Base-by-base conservation (phyloP, 1,284 basidiomycete genomes). In the Caloboletus firmus region DNA sequence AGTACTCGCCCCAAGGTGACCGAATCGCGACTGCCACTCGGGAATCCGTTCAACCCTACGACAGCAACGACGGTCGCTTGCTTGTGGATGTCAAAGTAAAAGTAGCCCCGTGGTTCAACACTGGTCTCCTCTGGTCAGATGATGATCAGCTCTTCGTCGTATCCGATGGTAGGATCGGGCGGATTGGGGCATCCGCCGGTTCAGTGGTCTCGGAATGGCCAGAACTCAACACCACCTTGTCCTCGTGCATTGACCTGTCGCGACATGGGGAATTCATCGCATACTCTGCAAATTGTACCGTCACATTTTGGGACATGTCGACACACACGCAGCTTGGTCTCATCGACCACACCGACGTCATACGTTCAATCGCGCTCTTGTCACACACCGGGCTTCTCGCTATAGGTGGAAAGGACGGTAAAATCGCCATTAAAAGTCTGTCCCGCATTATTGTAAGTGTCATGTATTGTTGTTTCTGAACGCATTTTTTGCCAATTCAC, bases 1-100 rank as follows among this genome's bases (percentile, higher is more conserved):
- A 9, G 8, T 39, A 46, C 35, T 59, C 57, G 10, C 47, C 51
- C 0, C 34, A 17, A 1, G 57, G 57, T 1, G 57, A 55, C 10
- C 39, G 40, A 1, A 43, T 59, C 26, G 57, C 47, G 4, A 55
- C 44, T 1, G 51, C 39, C 4, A 43, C 46, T 20, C 0, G 0
- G 0, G 3, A 26, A 0, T 45, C 20, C 10, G 22, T 49, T 24
- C 36, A 20, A 39, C 13, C 22, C 6, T 39, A 39, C 7, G 18
- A 39, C 6, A 22, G 20, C 20, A 15, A 39, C 10, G n/a, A 28
- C 8, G 47, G 44, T 5, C 17, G 12, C 20, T 28, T 39, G 3
- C 41, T 52, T n/a, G 0, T 46, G 4, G 24, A 39, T 3, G 30
- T 57, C 17, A 2, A 3, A 1, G 17, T n/a, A 3, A 6, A 0